Conservation (phyloP, 805 yeast genomes). For the Cyberlindnera subsufficiens region DNA sequence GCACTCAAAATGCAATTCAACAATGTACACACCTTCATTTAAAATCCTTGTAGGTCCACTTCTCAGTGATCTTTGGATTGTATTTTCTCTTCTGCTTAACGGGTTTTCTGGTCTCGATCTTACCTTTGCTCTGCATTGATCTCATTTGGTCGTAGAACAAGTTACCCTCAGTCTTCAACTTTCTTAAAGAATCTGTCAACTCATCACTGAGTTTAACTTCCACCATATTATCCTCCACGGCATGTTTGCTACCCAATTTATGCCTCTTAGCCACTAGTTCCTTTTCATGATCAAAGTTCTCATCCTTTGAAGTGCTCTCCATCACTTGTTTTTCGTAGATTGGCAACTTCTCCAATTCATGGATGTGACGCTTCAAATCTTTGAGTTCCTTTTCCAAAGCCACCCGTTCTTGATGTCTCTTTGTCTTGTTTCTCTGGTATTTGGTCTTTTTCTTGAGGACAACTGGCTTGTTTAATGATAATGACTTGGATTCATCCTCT, state of each 20-base stretch:
- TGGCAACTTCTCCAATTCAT: constrained; percentile 49
- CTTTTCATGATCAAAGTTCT: constrained; percentile 11
- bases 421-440: constrained; percentile 67
- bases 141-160: constrained; percentile 76
- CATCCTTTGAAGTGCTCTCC: constrained; percentile 21
- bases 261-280: constrained; percentile 24
- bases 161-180: constrained; percentile 87
- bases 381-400: constrained; percentile 52
- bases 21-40: constrained; percentile 31
- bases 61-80: constrained; percentile 75
- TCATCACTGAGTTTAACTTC: constrained; percentile 88
- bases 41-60: constrained; percentile 90
- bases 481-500: constrained; percentile 32
- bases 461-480: constrained; percentile 73
- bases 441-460: constrained; percentile 67
- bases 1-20: constrained; percentile 1
- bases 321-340: constrained; percentile 26
- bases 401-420: constrained; percentile 52
- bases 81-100: constrained; percentile 57
- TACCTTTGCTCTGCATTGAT: constrained; percentile 77
- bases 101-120: constrained; percentile 78
- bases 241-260: constrained; percentile 40
- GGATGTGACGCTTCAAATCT: constrained; percentile 52
- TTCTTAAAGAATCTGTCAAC: constrained; percentile 76
- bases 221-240: constrained; percentile 40